These are phyloP conservation scores for Tylopilus orsonianus DNA, from an alignment of 1,284 basidiomycete species.

Conservation along the genomic window DNA sequence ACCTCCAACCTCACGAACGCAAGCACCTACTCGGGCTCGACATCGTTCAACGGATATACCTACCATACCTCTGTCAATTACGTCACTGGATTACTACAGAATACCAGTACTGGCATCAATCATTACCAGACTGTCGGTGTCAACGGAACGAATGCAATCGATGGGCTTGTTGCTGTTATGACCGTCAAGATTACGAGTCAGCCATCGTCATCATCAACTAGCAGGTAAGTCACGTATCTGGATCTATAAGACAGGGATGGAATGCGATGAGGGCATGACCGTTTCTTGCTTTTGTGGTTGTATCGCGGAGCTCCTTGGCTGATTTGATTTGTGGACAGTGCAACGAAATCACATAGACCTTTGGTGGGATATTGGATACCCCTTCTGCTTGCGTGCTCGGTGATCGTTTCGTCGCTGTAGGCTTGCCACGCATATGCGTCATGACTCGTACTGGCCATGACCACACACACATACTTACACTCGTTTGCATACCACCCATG, in stretches of 20 bases:
- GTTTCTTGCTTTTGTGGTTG: not conserved
- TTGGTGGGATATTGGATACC: slow-evolving; percentile 15
- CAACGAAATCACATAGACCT: slow-evolving; percentile 12
- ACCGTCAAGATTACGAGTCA: slow-evolving; percentile 64
- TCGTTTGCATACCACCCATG: too few relatives aligned
- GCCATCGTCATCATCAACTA: slow-evolving; percentile 40
- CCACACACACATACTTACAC: too few relatives aligned
- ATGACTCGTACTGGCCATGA: too few relatives aligned
- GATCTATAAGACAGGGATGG: not conserved
- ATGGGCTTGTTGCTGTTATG: slow-evolving; percentile 84
- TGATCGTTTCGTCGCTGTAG: slow-evolving; percentile 17
- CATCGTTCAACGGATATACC: slow-evolving; percentile 59
- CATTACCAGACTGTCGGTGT: slow-evolving; percentile 66
- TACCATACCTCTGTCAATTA: slow-evolving; percentile 72
- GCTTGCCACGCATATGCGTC: not conserved
- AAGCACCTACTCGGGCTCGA: slow-evolving; percentile 57
- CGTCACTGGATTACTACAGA: slow-evolving; percentile 64
- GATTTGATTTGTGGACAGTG: slow-evolving; percentile 17
- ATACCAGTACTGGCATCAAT: slow-evolving; percentile 76
- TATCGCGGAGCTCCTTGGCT: not conserved
- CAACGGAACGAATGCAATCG: slow-evolving; percentile 64
- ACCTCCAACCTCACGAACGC: slow-evolving; percentile 51
- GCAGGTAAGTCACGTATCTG: slow-evolving; percentile 16
- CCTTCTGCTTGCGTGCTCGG: slow-evolving; percentile 14
- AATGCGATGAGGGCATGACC: not conserved